A percentile compares a stretch with the other conserved stretches of the same genome.
Conservation (phyloP, 331 rosid species). For the Acacia concinna region DNA sequence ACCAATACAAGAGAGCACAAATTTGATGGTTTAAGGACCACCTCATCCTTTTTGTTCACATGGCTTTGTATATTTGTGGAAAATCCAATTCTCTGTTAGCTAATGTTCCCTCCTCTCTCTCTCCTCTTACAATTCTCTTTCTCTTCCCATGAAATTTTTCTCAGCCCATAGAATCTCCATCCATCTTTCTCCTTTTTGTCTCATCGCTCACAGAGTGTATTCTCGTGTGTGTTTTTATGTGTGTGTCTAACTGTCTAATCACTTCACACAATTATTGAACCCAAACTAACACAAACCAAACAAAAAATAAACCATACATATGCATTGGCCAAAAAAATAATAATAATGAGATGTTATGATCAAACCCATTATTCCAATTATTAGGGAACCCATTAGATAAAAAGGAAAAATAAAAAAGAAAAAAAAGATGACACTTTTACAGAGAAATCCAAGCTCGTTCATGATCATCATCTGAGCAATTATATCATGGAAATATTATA, state of each 20-base stretch:
- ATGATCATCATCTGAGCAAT: slow-evolving; percentile 24
- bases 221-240: slow-evolving; percentile 14
- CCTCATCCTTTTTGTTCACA: slow-evolving; percentile 68
- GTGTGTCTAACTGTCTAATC: slow-evolving; percentile 29
- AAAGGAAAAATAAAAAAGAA: neutral
- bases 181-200: slow-evolving; percentile 31
- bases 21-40: slow-evolving; percentile 72
- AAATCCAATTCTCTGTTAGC: slow-evolving; percentile 37
- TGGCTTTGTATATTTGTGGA: slow-evolving; percentile 49
- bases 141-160: slow-evolving; percentile 26
- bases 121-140: neutral
- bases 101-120: slow-evolving; percentile 23
- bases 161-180: slow-evolving; percentile 30
- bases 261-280: slow-evolving; percentile 33
- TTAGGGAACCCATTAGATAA: slow-evolving; percentile 21
- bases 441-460: slow-evolving; percentile 25
- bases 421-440: slow-evolving; percentile 23
- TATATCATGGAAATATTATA: slow-evolving; percentile 23
- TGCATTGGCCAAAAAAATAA: neutral
- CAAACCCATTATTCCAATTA: slow-evolving; percentile 31
- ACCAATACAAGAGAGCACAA: slow-evolving; percentile 48
- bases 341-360: neutral
- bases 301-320: neutral
- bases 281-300: slow-evolving; percentile 15
- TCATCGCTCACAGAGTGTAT: neutral